Base-by-base conservation (phyloP, 768 basidiomycete species). In the Sistotremastrum suecicum region DNA sequence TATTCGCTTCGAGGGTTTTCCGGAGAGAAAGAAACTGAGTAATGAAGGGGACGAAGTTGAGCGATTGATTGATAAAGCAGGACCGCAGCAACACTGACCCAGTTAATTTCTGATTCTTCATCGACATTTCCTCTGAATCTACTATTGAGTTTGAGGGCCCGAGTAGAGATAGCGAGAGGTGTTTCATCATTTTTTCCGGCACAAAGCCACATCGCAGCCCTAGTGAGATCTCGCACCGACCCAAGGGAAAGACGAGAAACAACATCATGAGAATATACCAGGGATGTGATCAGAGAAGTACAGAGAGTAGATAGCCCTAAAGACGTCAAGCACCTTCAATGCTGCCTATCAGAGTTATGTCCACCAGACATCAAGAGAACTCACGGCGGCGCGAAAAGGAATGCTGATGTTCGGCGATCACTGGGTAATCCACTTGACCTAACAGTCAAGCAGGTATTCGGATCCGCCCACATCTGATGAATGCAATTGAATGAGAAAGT, bases 1-100 rank as follows among this genome's bases (percentile, higher is more conserved):
- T 88, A 48, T 83, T 86, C 39, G 84, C 85, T 58, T 88, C 83
- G 0, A 89, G 69, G 3, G 85, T 87, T 67, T 84, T 88, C 39
- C 86, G 75, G 48, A 83, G 72, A 0, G 83, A 74, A 36, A 88
- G 65, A 55, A 89, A 85, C 86, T 88, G 46, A 30, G 48, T 11
- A 34, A 46, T 51, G 20, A 20, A 20, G 20, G 20, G 20, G 20
- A 20, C 20, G 20, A 20, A 20, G 20, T 20, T 20, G 20, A 20
- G 20, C 20, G 20, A 20, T 20, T 20, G 20, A 20, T 20, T 20
- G 20, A 20, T 20, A 20, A 20, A 20, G 20, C 20, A 20, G 20
- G 20, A 20, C 20, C 20, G 20, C 20, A 20, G 20, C 20, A 20
- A 20, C 20, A 20, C 20, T 20, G 20, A 20, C 20, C 20, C 20